A percentile compares a stretch with the other conserved stretches of the same genome.
Evolutionary conservation across 257 asterid genomes (phyloP).

Genomic region (Leptodermis oblonga): DNA sequence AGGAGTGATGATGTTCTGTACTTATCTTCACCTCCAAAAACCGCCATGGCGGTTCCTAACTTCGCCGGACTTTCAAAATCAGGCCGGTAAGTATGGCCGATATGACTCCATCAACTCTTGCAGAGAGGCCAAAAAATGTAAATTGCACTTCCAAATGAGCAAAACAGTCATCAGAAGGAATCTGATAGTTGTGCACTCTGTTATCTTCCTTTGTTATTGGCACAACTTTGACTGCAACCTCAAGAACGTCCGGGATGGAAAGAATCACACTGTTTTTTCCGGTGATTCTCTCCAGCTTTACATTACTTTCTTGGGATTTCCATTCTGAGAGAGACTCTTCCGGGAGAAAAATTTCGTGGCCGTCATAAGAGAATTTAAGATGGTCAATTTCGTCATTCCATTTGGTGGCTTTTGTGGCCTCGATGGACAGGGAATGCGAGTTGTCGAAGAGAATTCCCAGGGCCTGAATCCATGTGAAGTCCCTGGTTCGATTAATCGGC

Average conservation of each 20-base stretch:
- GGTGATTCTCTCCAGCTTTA: conserved; percentile 29
- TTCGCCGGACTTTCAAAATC: conserved; percentile 43
- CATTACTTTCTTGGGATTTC: conserved; percentile 22
- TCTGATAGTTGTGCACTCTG: conserved; percentile 44
- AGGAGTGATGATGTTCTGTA: conserved; percentile 45
- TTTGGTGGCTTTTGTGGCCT: conserved; percentile 39
- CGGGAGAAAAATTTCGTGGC: conserved; percentile 26
- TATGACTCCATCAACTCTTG: conserved; percentile 51
- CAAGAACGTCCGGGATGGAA: conserved; percentile 27
- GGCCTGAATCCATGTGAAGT: conserved; percentile 69
- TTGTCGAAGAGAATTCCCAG: conserved; percentile 43
- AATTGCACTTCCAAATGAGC: conserved; percentile 65
- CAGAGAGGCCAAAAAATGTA: conserved; percentile 38
- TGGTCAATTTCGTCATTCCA: conserved; percentile 48
- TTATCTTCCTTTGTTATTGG: conserved; percentile 57
- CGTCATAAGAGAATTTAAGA: conserved; percentile 37
- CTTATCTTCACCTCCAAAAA: conserved; percentile 57
- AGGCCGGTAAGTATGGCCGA: conserved; percentile 53
- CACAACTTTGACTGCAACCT: conserved; percentile 45
- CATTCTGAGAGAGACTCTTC: conserved; percentile 26
- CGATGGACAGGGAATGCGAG: conserved; percentile 39
- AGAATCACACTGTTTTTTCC: conserved; percentile 29
- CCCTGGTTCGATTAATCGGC: conserved; percentile 44
- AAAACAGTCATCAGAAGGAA: conserved; percentile 51
- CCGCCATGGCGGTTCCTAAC: conserved; percentile 48